Percentiles rank a stretch among this genome's conserved stretches.
These are phyloP conservation scores for Pseudogymnoascus sp. DNA, from an alignment of 2,329 filamentous ascomycete species.

Conservation along the genomic window DNA sequence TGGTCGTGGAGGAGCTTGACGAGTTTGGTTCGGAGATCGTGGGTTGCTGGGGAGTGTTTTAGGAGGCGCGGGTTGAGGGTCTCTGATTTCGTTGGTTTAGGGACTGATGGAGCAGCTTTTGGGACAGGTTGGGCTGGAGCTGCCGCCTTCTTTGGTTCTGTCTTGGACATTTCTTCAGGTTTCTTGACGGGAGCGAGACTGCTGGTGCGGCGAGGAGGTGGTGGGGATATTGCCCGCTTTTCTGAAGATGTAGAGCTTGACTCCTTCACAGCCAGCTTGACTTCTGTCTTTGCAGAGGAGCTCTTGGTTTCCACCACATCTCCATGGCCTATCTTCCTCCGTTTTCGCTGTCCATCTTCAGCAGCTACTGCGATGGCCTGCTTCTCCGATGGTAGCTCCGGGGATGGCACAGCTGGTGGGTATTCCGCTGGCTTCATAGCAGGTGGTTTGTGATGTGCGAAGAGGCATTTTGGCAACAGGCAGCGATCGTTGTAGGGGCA, in stretches of 20 bases:
- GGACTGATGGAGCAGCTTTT: background rate
- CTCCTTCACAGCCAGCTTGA: background rate
- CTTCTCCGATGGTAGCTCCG: background rate
- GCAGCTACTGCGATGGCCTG: conserved; percentile 14
- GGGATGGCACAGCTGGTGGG: background rate
- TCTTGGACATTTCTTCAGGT: conserved; percentile 16
- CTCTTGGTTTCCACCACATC: background rate
- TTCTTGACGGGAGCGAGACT: conserved; percentile 13
- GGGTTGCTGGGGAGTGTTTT: conserved; percentile 48
- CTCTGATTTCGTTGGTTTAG: conserved; percentile 38
- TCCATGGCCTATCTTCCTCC: conserved; percentile 25
- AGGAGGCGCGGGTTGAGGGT: conserved; percentile 62
- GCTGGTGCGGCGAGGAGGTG: conserved; percentile 24
- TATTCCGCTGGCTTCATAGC: background rate
- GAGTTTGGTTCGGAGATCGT: conserved; percentile 50
- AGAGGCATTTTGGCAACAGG: conserved; percentile 30
- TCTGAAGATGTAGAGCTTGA: conserved; percentile 15
- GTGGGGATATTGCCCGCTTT: conserved; percentile 25
- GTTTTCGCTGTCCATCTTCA: conserved; percentile 32
- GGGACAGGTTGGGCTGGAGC: background rate
- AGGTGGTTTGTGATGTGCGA: conserved; percentile 21
- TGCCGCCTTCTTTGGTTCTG: conserved; percentile 16
- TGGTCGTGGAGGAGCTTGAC: conserved; percentile 60
- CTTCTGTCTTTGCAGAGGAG: background rate
- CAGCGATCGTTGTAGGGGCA: conserved; percentile 30